Base-by-base conservation (phyloP, 2,329 filamentous ascomycete species). In the Onygenales sp. region DNA sequence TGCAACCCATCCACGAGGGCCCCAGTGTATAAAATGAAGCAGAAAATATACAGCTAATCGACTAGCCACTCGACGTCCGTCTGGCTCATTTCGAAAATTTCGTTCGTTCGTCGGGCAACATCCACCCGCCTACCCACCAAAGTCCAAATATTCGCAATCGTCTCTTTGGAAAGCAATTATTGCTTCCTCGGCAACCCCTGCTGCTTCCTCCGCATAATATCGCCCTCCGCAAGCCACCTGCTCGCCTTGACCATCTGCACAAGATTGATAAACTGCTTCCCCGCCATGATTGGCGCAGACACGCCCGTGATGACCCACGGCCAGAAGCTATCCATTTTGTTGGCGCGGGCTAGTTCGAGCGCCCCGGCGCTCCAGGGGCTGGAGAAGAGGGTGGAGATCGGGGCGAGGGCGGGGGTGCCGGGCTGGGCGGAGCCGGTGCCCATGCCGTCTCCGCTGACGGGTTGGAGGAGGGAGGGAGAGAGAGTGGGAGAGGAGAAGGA, bases 171-270 rank as follows among this genome's bases (percentile, higher is more conserved):
- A 27, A 27, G 21, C 21, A 27, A 27, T 27, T 27, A 27, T 27
- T 27, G 21, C 21, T 27, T 27, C 21, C 21, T 13, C 5, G 39
- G 9, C 42, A 31, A 17, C n/a, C 32, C 33, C 50, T 21, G 14
- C 50, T 50, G 38, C 21, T 27, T 14, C 27, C 50, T 33, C 33
- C 42, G 43, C 32, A 45, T 9, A 3, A 86, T 71, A 64, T 98
- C 93, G n/a, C 90, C 90, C 72, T 97, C 91, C 0, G 89, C 93
- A 41, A 98, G 78, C 85, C 89, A 94, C 66, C 83, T 84, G 72
- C 89, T 91, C 6, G 93, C 93, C 72, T 96, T 95, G 65, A 95
- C 82, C 62, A 98, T 80, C 76, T 98, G 93, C 47, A 97, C 80
- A 50, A 96, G 79, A 65, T 98, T 98, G 78, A 97, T 89, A 64